Evolutionary conservation across 306 rosid genomes (phyloP), one percentile per base, ranked within the genome.

Genomic region (Cyclanthera cordifolia): DNA sequence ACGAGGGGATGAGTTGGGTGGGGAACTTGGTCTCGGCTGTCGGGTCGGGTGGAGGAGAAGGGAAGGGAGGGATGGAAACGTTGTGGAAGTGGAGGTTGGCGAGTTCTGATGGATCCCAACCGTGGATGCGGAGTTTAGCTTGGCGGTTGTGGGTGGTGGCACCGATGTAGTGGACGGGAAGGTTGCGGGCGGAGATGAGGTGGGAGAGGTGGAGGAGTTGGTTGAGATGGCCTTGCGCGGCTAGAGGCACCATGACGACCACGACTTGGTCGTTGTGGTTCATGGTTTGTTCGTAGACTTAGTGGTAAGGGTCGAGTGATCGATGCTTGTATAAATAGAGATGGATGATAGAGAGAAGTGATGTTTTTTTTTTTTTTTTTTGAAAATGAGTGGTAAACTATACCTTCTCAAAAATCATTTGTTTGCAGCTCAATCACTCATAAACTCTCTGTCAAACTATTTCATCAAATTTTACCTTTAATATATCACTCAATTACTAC

Each of bases 201-300:
- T 87, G 90, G 2, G 91, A 85, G 68, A 86, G 86, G 74, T 91
- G 91, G 60, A 91, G 88, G 28, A 91, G 91, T 39, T 88, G 97
- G 82, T 91, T 91, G 39, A 91, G 87, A 75, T 91, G 97, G 32
- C 94, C 94, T 68, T 89, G 96, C 6, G 90, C 89, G 0, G 90
- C 88, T 60, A 89, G 73, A 2, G 96, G 96, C 3, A 87, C 87
- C 74, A 86, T 60, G 17, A 89, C 86, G 6, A 79, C 80, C 13
- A 64, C 81, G 9, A 87, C 87, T 68, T 77, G 75, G 37, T 67
- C 67, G 11, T 66, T n/a, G 4, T 2, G 6, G 20, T 59, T 10
- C 15, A 28, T 80, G 73, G 32, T 53, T 19, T n/a, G 10, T 10
- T 53, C 2, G 32, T 19, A 1, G 21, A 15, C 15, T 15, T 3